Base-by-base conservation (phyloP, 495 filamentous ascomycete genomes). In the Neohortaea acidophila region DNA sequence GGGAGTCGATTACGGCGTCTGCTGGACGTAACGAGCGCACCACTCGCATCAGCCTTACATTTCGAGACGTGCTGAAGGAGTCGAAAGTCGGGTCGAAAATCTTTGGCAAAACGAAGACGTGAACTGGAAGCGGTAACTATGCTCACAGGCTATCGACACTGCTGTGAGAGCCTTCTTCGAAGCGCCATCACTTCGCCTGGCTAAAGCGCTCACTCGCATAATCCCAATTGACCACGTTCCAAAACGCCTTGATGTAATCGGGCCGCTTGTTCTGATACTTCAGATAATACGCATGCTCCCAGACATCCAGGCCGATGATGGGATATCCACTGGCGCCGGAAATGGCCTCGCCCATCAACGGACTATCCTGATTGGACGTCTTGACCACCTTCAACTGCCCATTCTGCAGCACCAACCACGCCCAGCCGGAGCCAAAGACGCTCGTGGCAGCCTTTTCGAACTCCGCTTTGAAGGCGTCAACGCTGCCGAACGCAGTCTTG, bases 21-120 rank as follows among this genome's bases (percentile, higher is more conserved):
- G 49, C 41, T 17, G 84, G 82, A 2, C 59, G 56, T 33, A 75
- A 69, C 46, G 49, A 67, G 47, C 70, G 89, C 36, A 57, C 62
- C 47, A 81, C 71, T 2, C 71, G 89, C 52, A 72, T 75, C 19
- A 94, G 87, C 57, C 63, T 96, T 46, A 97, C 89, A 7, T 96
- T 84, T 66, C 71, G 91, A 38, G 89, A 96, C 61, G 91, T 96
- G 29, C 61, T 84, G 40, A 87, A 80, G 55, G 84, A 94, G 31
- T 48, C 48, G 20, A 43, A 31, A 15, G 26, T 48, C 4, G 44
- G 48, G n/a, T 33, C 27, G 29, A 53, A 48, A 38, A 37, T 53
- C 12, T 51, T 53, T 21, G 49, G 49, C 1, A 39, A 37, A 21
- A 26, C 14, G 3, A 49, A 25, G 36, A 21, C 13, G 6, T 48